These are phyloP conservation scores for Termitomyces eurrhizus DNA, from an alignment of 768 basidiomycete genomes.

Conservation along the genomic window DNA sequence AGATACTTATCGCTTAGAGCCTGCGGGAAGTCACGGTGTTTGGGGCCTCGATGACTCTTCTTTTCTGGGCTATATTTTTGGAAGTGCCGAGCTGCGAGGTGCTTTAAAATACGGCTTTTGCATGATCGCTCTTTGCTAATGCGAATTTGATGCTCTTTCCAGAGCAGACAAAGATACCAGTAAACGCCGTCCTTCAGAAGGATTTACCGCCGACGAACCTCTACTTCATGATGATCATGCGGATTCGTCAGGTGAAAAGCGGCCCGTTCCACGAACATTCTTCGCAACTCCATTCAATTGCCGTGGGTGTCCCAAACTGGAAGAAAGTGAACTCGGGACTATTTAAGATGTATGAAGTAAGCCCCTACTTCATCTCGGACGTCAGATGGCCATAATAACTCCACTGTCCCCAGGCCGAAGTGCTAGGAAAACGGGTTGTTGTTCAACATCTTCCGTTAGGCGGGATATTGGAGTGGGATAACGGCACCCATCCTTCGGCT, in stretches of 20 bases:
- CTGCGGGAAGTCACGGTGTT: constrained; percentile 96
- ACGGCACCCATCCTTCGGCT: constrained; percentile 4
- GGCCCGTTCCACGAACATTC: constrained; percentile 94
- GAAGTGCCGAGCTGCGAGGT: constrained; percentile 87
- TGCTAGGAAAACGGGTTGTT: constrained; percentile 91
- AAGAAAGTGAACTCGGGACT: constrained; percentile 85
- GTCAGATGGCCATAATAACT: background rate
- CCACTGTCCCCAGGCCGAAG: constrained; percentile 60
- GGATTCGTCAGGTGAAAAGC: constrained; percentile 75
- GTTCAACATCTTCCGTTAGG: constrained; percentile 92
- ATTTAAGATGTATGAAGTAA: constrained; percentile 93
- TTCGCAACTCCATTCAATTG: constrained; percentile 84
- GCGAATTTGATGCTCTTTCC: constrained; percentile 9
- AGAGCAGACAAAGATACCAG: constrained; percentile 66
- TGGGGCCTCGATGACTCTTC: constrained; percentile 96
- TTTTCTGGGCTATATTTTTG: constrained; percentile 88
- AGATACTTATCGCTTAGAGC: constrained; percentile 86
- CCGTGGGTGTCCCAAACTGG: constrained; percentile 87
- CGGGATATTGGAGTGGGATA: constrained; percentile 69
- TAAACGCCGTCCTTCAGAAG: constrained; percentile 56
- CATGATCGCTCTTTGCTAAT: constrained; percentile 6
- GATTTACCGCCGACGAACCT: constrained; percentile 66
- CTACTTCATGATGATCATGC: constrained; percentile 74
- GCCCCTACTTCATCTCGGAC: constrained; percentile 16
- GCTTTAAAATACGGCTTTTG: constrained; percentile 1